phyloP scores from a whole-genome alignment of 139 green algal species.

The Zygnema cylindricum region DNA sequence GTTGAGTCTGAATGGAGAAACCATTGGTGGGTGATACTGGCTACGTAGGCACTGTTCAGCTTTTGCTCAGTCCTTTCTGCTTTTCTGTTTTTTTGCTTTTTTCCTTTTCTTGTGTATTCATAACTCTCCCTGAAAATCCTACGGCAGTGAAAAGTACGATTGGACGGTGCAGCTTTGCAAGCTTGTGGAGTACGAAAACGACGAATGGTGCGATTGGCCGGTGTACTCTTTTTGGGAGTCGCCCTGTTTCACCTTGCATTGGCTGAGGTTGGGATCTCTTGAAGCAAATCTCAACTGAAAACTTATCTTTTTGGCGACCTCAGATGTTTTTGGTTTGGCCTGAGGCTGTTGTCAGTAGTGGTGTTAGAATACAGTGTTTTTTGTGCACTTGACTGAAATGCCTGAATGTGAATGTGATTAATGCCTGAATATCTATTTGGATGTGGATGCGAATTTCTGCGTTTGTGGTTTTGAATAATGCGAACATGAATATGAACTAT shows the following conservation, averaged over 20 bases:
- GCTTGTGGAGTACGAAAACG: background rate
- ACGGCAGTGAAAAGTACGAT: background rate
- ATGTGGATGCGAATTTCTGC: too few relatives aligned
- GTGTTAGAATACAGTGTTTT: too few relatives aligned
- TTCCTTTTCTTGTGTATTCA: too few relatives aligned
- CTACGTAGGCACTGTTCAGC: background rate
- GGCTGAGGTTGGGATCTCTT: background rate
- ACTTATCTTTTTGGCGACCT: too few relatives aligned
- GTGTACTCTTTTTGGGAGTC: constrained; percentile 1
- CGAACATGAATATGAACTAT: too few relatives aligned
- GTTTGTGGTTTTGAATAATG: too few relatives aligned
- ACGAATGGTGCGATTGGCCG: background rate
- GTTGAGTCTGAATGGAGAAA: background rate
- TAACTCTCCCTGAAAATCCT: too few relatives aligned
- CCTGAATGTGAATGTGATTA: too few relatives aligned
- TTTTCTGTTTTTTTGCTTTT: background rate
- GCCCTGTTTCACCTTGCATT: background rate
- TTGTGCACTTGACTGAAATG: too few relatives aligned
- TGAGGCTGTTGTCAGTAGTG: too few relatives aligned
- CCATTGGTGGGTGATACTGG: background rate
- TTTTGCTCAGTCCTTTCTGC: background rate
- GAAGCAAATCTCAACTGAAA: background rate
- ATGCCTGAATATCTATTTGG: too few relatives aligned
- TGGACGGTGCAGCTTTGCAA: constrained; percentile 10
- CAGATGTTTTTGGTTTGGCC: too few relatives aligned